A percentile compares a stretch with the other conserved stretches of the same genome.
These are phyloP conservation scores for Piper longum DNA, from an alignment of 164 flowering plant genomes.

Conservation along the genomic window DNA sequence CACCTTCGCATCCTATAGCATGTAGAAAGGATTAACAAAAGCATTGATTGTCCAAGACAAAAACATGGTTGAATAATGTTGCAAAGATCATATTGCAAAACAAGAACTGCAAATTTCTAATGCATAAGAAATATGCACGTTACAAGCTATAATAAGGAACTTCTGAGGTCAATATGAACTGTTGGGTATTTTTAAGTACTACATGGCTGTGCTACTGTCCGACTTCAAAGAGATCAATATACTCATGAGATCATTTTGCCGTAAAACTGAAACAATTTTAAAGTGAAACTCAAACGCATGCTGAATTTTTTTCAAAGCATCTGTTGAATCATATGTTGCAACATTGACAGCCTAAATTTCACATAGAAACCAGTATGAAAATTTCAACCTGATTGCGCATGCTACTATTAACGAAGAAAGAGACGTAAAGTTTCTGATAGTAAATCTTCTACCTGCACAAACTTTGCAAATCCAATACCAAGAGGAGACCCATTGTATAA, in stretches of 20 bases:
- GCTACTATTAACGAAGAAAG: neutral
- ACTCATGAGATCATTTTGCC: too few relatives aligned
- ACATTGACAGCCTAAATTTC: neutral
- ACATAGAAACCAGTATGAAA: neutral
- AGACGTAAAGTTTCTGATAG: neutral
- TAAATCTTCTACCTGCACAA: constrained; percentile 57
- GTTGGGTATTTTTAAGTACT: too few relatives aligned
- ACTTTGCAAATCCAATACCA: constrained; percentile 77
- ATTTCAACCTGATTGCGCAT: neutral
- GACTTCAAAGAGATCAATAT: too few relatives aligned
- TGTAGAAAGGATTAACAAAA: neutral
- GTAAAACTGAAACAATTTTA: too few relatives aligned
- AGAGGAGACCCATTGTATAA: constrained; percentile 93
- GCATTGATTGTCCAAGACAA: neutral
- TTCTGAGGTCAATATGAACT: too few relatives aligned
- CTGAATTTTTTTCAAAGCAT: too few relatives aligned
- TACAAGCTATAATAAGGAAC: neutral
- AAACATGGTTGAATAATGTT: neutral
- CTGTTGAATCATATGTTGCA: too few relatives aligned
- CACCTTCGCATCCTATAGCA: constrained; percentile 72
- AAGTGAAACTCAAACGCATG: too few relatives aligned
- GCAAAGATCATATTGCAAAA: neutral
- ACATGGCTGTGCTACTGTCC: too few relatives aligned
- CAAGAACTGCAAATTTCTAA: neutral
- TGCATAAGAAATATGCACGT: neutral